Conservation (phyloP, 768 basidiomycete species). For the Collybiopsis luxurians region DNA sequence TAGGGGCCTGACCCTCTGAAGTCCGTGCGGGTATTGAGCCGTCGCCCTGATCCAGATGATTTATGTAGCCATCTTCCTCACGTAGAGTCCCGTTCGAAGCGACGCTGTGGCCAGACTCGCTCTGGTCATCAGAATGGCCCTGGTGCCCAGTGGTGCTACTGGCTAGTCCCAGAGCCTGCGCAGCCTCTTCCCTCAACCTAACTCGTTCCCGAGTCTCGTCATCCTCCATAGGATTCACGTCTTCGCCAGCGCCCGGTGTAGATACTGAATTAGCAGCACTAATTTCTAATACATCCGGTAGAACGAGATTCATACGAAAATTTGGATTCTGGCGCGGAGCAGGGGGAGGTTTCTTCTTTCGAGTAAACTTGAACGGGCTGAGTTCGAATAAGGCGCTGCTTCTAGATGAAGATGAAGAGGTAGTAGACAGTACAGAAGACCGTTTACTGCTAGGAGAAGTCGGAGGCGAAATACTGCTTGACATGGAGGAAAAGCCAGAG, state of each 20-base stretch:
- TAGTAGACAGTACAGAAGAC: neutral
- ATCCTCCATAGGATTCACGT: slow-evolving; percentile 25
- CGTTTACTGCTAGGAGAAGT: slow-evolving; percentile 4
- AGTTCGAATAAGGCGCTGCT: neutral
- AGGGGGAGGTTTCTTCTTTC: neutral
- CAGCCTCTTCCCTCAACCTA: slow-evolving; percentile 72
- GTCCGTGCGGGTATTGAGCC: neutral
- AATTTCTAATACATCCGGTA: slow-evolving; percentile 77
- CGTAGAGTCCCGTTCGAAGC: neutral
- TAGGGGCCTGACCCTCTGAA: slow-evolving; percentile 1
- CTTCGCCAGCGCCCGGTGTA: slow-evolving; percentile 1
- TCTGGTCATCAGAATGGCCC: slow-evolving; percentile 9
- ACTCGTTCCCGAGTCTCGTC: slow-evolving; percentile 72
- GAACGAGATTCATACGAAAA: slow-evolving; percentile 37
- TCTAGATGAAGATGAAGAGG: neutral
- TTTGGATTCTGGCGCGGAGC: neutral
- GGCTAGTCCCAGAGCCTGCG: slow-evolving; percentile 66
- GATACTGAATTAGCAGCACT: slow-evolving; percentile 29
- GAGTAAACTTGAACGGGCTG: slow-evolving; percentile 2
- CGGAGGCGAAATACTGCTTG: neutral
- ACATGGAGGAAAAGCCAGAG: neutral
- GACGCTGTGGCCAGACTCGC: neutral
- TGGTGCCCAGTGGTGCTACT: slow-evolving; percentile 35
- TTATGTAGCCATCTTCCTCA: neutral
- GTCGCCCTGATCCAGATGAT: neutral